phyloP scores from a whole-genome alignment of 2,329 filamentous ascomycete species.

The Aspergillus hiratsukae region DNA sequence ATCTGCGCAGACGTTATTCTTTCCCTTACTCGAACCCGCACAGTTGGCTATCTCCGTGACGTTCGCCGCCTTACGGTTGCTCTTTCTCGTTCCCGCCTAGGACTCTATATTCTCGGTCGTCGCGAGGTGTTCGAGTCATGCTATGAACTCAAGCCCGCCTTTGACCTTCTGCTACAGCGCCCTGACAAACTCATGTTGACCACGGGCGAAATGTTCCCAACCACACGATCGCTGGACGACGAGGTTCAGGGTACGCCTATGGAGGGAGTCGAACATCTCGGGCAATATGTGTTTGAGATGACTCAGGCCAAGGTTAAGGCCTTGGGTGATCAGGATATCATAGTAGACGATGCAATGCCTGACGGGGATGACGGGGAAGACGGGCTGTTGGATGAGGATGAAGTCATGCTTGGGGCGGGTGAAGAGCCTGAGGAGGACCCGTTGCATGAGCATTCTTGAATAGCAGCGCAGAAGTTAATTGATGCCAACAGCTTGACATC shows the following conservation, averaged over 20 bases:
- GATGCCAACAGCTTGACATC: not conserved
- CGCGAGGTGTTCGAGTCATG: slow-evolving; percentile 83
- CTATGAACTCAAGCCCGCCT: slow-evolving; percentile 81
- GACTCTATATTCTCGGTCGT: slow-evolving; percentile 86
- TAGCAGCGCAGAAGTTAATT: not conserved
- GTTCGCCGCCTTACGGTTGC: slow-evolving; percentile 91
- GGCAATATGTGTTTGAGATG: slow-evolving; percentile 97
- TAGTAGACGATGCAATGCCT: slow-evolving; percentile 30
- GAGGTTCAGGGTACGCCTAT: slow-evolving; percentile 61
- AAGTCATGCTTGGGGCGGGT: slow-evolving; percentile 30
- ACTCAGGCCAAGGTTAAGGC: slow-evolving; percentile 66
- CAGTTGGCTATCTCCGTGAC: slow-evolving; percentile 88
- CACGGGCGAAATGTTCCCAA: slow-evolving; percentile 81
- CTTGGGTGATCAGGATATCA: slow-evolving; percentile 44
- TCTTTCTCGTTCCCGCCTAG: slow-evolving; percentile 83
- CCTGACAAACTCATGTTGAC: slow-evolving; percentile 76
- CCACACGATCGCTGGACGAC: slow-evolving; percentile 51
- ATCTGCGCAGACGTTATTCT: slow-evolving; percentile 76
- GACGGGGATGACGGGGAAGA: slow-evolving; percentile 29
- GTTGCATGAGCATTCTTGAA: slow-evolving; percentile 27
- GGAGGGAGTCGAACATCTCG: slow-evolving; percentile 88
- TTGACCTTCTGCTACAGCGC: slow-evolving; percentile 70
- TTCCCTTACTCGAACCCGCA: slow-evolving; percentile 81
- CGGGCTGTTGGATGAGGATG: slow-evolving; percentile 30
- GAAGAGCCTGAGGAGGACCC: slow-evolving; percentile 32